phyloP scores from a whole-genome alignment of 176 grass and related monocot species.

The Hsuehochloa calcarea region DNA sequence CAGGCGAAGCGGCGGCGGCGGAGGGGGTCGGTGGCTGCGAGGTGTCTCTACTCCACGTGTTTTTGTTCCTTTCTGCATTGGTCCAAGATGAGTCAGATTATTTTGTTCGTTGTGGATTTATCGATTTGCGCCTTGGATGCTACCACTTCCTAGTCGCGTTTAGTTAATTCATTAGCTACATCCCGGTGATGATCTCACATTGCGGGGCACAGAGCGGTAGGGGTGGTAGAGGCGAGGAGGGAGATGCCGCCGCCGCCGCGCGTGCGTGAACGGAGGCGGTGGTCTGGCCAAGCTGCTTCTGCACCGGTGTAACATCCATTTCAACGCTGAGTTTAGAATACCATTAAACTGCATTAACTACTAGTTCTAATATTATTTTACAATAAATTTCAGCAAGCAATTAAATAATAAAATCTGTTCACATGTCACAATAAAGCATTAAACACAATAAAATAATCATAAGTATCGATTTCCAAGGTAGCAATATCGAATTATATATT shows the following conservation, averaged over 20 bases:
- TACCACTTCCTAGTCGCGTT: neutral
- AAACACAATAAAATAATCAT: too few species aligned
- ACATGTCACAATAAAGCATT: too few species aligned
- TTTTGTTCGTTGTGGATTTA: neutral
- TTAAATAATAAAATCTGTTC: too few species aligned
- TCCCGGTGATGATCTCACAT: neutral
- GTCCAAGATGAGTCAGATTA: neutral
- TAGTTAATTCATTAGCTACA: neutral
- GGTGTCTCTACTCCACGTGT: slow-evolving; percentile 2
- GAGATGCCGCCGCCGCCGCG: neutral
- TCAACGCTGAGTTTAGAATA: too few species aligned
- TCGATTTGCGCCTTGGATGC: neutral
- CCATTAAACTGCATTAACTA: too few species aligned
- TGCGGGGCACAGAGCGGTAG: neutral
- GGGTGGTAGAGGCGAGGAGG: neutral
- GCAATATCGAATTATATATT: too few species aligned
- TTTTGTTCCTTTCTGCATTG: slow-evolving; percentile 1
- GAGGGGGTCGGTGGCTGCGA: neutral
- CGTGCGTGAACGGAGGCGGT: slow-evolving; percentile 53
- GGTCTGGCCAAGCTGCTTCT: slow-evolving; percentile 72
- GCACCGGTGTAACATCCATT: neutral
- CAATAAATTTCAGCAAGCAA: too few species aligned
- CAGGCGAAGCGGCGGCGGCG: neutral
- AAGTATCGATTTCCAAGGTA: too few species aligned
- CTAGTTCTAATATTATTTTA: too few species aligned